These are phyloP conservation scores for Ophiocytium majus DNA, from an alignment of 352 stramenopile genomes.

Conservation along the genomic window DNA sequence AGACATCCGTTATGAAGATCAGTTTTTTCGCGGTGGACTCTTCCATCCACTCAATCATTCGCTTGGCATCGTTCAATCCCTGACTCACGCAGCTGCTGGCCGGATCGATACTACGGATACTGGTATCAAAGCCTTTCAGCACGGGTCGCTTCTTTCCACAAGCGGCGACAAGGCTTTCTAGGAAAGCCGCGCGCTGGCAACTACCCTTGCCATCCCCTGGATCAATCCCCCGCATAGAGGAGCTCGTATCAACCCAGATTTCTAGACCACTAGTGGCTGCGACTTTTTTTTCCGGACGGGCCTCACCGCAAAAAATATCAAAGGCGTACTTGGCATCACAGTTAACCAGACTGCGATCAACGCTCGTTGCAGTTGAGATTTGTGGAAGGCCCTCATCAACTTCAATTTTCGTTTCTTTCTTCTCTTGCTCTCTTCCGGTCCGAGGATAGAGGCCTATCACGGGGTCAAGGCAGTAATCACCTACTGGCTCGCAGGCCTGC, in stretches of 20 bases:
- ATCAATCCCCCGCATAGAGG: background rate
- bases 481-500: background rate
- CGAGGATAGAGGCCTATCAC: background rate
- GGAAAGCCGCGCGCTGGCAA: background rate
- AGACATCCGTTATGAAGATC: background rate
- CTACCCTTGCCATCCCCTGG: background rate
- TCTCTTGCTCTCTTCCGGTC: no score
- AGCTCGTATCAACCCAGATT: conserved; percentile 10
- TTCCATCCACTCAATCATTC: background rate
- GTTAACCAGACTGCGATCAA: conserved; percentile 1
- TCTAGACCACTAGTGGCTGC: no score
- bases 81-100: background rate
- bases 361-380: background rate
- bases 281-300: background rate
- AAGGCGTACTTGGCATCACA: background rate
- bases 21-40: conserved; percentile 9
- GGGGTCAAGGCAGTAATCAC: background rate
- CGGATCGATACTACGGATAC: background rate
- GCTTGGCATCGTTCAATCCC: background rate
- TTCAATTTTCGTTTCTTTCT: conserved; percentile 20
- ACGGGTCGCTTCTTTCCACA: conserved; percentile 8
- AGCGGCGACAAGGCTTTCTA: background rate
- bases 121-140: background rate
- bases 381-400: background rate
- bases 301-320: conserved; percentile 14